phyloP scores from a whole-genome alignment of 2,329 filamentous ascomycete genomes.

The Talaromyces sp. region DNA sequence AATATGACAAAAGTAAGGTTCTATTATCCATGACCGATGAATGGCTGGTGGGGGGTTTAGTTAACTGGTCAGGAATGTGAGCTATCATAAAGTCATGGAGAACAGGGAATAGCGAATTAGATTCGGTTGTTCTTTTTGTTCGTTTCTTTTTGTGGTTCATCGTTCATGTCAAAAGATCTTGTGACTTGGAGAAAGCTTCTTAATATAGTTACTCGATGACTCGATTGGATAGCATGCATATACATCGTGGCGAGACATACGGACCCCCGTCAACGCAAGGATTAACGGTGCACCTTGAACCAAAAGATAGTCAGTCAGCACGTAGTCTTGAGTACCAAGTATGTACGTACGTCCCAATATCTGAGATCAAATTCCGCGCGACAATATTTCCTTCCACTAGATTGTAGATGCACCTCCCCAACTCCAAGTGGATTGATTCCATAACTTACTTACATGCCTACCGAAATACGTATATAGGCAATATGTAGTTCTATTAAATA shows the following conservation, averaged over 20 bases:
- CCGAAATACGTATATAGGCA: neutral
- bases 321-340: neutral
- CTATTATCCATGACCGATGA: neutral
- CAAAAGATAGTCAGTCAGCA: neutral
- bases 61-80: conserved; percentile 1
- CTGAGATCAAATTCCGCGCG: neutral
- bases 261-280: neutral
- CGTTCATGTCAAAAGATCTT: neutral
- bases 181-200: neutral
- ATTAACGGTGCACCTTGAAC: neutral
- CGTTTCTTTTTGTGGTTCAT: neutral
- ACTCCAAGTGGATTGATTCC: neutral
- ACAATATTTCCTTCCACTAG: neutral
- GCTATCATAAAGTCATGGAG: neutral
- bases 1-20: neutral
- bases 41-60: neutral
- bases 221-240: neutral
- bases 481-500: neutral
- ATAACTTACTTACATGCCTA: neutral
- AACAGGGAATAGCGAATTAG: neutral
- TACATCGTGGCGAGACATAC: neutral
- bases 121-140: neutral
- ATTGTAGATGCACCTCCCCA: neutral
- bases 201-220: neutral
- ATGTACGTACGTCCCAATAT: neutral